Evolutionary conservation across 2,329 filamentous ascomycete genomes (phyloP), one percentile per base, ranked within the genome.

Genomic region (Aspergillus aculeatus): DNA sequence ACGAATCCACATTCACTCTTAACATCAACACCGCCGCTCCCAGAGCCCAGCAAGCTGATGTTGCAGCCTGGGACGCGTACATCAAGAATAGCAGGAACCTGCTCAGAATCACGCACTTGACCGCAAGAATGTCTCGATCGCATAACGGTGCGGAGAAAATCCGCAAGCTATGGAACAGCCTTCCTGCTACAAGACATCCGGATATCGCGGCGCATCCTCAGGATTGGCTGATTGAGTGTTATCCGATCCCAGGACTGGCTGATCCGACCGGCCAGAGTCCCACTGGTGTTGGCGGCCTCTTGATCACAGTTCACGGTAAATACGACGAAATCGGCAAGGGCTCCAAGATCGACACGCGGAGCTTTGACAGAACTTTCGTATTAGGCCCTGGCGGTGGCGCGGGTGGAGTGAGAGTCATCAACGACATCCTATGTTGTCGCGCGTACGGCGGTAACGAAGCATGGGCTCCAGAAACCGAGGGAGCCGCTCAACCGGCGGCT

Each of bases 221-320:
- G 69, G 90, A 92, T 68, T 96, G 92, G 82, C 85, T 92, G 55
- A 86, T 96, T 71, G 92, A 96, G 75, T 93, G 91, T 66, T 88
- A 92, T 68, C 84, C 89, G 16, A 80, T 93, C 35, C 84, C 88
- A 1, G 87, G 88, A 35, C 82, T 96, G 24, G 83, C 84, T 2
- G 91, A 96, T 67, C 87, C 87, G 2, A 83, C 82, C 12, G 86
- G 87, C 1, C 77, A 88, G 64, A 88, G 82, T 62, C 72, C 78
- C 1, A 78, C 80, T 21, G 91, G 90, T 4, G 90, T 94, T 21
- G 89, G 90, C 64, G 91, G 92, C 7, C 84, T 96, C 64, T 83
- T 91, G 53, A 84, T 96, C 65, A 88, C 84, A 7, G 83, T 94
- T n/a, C 90, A 95, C 68, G 90, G 92, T 63, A 90, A 94, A 69